Evolutionary conservation across 2,329 filamentous ascomycete species (phyloP), one percentile per base, ranked within the genome.

Genomic region (Chrysoporthe austroafricana): DNA sequence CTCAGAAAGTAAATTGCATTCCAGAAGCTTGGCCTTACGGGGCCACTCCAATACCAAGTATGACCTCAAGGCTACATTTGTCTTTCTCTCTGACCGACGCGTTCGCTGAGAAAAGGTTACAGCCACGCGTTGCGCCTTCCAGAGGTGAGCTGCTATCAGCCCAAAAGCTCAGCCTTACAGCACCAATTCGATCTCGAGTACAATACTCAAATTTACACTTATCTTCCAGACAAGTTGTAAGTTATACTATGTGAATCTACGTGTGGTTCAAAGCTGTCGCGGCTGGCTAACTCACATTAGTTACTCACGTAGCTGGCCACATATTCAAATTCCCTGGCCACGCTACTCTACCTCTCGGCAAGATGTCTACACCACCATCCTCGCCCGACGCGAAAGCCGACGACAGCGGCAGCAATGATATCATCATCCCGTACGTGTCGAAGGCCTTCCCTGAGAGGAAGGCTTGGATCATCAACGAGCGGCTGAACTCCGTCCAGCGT

Each of bases 401-500:
- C 11, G 18, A 63, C 18, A 56, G 43, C 48, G 26, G 2, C 32
- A 34, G n/a, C 14, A 18, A 9, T 26, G 32, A 14, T 32, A 39
- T 54, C 14, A 18, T 56, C 61, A 63, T 63, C 13, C 48, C 48
- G 5, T 14, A 56, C 16, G 48, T 63, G 4, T 26, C 61, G 7
- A 32, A 18, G 13, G 18, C n/a, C 39, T 63, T 63, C 34, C n/a
- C 36, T 2, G 16, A 11, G 7, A 14, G 61, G 8, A 52, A 56
- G 61, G 14, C 14, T 13, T 63, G 61, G 61, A 63, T 63, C 16
- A 26, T 43, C 4, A 42, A 34, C 1, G 61, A 54, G n/a, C 48
- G 36, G 1, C 7, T 2, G 4, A 3, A 16, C 0, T 2, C 44
- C 8, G 21, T 54, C 43, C 36, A 46, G 21, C 18, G 1, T 3